These are phyloP conservation scores for Colletotrichum chrysophilum DNA, from an alignment of 2,329 filamentous ascomycete genomes.

Conservation along the genomic window DNA sequence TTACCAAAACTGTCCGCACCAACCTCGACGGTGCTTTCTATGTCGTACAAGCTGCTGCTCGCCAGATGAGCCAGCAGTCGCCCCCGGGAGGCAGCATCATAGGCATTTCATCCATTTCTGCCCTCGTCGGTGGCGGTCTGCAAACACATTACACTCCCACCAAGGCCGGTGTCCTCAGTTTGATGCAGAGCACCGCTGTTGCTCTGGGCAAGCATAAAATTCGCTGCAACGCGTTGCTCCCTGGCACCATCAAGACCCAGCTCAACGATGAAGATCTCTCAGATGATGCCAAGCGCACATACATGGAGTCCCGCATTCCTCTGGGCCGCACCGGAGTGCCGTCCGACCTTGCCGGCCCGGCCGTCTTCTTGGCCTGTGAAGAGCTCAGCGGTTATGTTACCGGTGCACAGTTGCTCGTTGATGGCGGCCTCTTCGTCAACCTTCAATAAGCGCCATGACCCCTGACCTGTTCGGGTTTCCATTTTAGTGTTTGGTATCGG, in stretches of 20 bases:
- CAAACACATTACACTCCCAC: constrained; percentile 91
- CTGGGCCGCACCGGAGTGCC: constrained; percentile 76
- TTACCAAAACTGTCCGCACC: constrained; percentile 73
- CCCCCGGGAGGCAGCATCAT: constrained; percentile 81
- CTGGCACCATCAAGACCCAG: constrained; percentile 84
- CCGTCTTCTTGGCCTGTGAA: constrained; percentile 83
- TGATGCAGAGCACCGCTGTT: constrained; percentile 85
- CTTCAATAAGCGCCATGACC: constrained; percentile 62
- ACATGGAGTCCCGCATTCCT: constrained; percentile 84
- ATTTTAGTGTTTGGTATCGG: neutral
- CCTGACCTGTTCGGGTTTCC: neutral
- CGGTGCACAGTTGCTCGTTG: constrained; percentile 83
- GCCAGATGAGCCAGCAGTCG: constrained; percentile 75
- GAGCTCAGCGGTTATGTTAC: constrained; percentile 82
- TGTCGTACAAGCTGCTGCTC: constrained; percentile 81
- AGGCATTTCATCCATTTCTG: constrained; percentile 74
- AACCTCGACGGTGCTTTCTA: constrained; percentile 93
- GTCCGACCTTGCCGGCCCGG: constrained; percentile 80
- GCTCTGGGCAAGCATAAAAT: constrained; percentile 79
- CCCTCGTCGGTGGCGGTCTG: constrained; percentile 76
- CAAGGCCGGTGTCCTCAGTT: constrained; percentile 79
- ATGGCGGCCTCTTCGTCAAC: constrained; percentile 90
- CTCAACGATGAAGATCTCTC: constrained; percentile 82
- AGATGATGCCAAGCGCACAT: constrained; percentile 73
- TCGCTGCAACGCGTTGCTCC: constrained; percentile 82